Evolutionary conservation across 1,284 basidiomycete species (phyloP).

Genomic region (Cryptococcus sp.): DNA sequence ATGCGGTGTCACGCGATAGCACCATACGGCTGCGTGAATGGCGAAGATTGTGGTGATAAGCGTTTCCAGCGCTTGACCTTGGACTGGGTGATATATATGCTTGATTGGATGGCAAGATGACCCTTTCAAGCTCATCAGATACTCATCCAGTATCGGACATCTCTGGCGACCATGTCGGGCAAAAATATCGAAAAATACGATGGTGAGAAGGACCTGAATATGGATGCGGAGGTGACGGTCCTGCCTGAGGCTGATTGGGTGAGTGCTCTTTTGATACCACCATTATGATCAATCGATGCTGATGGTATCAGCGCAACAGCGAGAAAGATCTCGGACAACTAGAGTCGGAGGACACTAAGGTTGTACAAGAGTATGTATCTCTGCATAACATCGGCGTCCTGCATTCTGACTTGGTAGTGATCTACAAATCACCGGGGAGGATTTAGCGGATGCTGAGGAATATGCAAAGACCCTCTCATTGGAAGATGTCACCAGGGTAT

Average conservation of each 20-base stretch:
- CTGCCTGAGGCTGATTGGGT: not conserved
- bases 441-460: conserved; percentile 18
- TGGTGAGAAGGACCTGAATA: not conserved
- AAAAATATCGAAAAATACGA: not conserved
- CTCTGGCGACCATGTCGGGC: not conserved
- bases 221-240: not conserved
- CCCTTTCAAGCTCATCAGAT: no score
- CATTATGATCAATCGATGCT: not conserved
- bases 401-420: not conserved
- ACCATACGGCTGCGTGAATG: no score
- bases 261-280: not conserved
- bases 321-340: not conserved
- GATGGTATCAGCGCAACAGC: not conserved
- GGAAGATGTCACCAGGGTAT: conserved; percentile 15
- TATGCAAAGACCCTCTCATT: conserved; percentile 15
- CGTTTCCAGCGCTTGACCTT: no score
- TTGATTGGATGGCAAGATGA: no score
- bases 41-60: no score
- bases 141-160: no score
- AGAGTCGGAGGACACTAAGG: no score
- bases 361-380: no score
- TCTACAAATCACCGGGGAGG: conserved; percentile 16
- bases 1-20: no score
- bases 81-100: no score
- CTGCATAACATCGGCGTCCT: no score